Conservation (phyloP, 148 eudicot species). For the Euryodendron excelsum region DNA sequence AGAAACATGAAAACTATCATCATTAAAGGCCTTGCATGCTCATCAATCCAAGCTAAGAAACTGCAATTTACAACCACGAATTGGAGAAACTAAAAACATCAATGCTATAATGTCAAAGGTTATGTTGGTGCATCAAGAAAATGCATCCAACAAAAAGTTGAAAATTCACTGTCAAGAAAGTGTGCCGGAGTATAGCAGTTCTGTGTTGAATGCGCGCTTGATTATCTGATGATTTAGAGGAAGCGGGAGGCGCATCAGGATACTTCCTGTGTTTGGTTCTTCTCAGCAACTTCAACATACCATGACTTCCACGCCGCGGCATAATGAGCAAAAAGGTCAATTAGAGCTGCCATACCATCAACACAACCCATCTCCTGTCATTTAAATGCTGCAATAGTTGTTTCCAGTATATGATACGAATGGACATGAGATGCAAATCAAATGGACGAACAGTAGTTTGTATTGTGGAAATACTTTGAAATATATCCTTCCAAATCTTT, state of each 20-base stretch:
- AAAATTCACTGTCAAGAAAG: background rate
- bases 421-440: background rate
- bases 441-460: background rate
- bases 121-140: slow-evolving; percentile 7
- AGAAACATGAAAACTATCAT: too few species aligned
- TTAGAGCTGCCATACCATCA: slow-evolving; percentile 25
- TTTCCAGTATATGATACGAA: too few species aligned
- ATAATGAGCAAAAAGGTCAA: slow-evolving; percentile 40
- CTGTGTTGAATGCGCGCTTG: background rate
- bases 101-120: background rate
- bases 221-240: background rate
- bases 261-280: slow-evolving; percentile 14
- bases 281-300: slow-evolving; percentile 35
- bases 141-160: background rate
- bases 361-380: slow-evolving; percentile 10
- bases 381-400: too few species aligned
- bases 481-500: too few species aligned
- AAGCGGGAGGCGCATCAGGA: background rate
- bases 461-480: too few species aligned
- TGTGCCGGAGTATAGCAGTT: background rate
- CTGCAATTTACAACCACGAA: background rate
- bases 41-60: slow-evolving; percentile 2
- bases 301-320: slow-evolving; percentile 47
- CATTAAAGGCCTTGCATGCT: background rate
- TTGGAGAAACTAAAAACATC: background rate